Percentiles rank a stretch among this genome's conserved stretches.
phyloP scores from a whole-genome alignment of 225 moss, liverwort and hornwort species.

The Asterella californica region DNA sequence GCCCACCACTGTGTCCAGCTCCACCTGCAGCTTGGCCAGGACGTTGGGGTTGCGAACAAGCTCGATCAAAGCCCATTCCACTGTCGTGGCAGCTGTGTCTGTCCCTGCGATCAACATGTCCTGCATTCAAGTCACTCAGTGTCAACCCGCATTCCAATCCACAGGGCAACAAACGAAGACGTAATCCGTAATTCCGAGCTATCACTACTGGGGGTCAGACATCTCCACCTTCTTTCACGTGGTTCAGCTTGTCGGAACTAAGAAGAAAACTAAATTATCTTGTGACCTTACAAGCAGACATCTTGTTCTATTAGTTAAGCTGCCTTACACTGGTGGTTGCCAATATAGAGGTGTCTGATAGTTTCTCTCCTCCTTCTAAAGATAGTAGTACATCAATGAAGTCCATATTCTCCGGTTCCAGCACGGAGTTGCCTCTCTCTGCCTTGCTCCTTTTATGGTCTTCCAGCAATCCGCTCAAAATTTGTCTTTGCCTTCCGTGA shows the following conservation, averaged over 20 bases:
- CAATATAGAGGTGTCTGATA: conserved; percentile 9
- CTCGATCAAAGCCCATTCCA: conserved; percentile 18
- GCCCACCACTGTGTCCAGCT: conserved; percentile 55
- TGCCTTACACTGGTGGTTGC: conserved; percentile 9
- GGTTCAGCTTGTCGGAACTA: too few species aligned
- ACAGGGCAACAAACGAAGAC: neutral
- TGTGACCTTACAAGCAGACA: too few species aligned
- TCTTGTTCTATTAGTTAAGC: neutral
- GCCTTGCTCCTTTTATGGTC: conserved; percentile 14
- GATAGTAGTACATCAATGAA: conserved; percentile 35
- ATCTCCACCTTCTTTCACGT: neutral
- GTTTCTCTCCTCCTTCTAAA: conserved; percentile 31
- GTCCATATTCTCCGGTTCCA: conserved; percentile 12
- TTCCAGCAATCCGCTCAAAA: conserved; percentile 20
- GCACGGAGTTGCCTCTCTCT: neutral
- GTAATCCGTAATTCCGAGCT: neutral
- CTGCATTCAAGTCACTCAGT: neutral
- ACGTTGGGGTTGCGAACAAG: conserved; percentile 18
- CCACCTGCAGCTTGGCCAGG: conserved; percentile 22
- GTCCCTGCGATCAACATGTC: conserved; percentile 1
- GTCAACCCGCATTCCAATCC: too few species aligned
- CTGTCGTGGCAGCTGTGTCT: neutral
- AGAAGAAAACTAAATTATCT: too few species aligned
- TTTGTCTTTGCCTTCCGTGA: neutral
- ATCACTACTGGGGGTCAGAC: neutral